Conservation (phyloP, 2,329 filamentous ascomycete species). For the Amesomyces nigricolor region DNA sequence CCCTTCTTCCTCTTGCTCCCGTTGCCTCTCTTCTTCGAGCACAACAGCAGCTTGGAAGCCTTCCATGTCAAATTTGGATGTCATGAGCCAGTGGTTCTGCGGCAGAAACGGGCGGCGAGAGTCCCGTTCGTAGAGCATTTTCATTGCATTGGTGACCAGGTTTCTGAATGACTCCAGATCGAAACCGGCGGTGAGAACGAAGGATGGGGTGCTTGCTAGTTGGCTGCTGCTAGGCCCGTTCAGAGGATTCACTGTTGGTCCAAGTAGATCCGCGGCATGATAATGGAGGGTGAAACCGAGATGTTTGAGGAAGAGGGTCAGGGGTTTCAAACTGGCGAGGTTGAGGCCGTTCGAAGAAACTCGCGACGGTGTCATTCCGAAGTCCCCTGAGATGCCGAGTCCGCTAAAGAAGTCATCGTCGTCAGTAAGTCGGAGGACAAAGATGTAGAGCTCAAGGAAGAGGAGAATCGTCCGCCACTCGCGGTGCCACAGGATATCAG, state of each 20-base stretch:
- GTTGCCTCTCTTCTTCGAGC: slow-evolving; percentile 75
- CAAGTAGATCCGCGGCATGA: slow-evolving; percentile 60
- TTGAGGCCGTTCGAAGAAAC: slow-evolving; percentile 62
- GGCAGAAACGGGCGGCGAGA: slow-evolving; percentile 82
- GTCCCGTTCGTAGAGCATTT: slow-evolving; percentile 88
- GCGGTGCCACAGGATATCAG: slow-evolving; percentile 41
- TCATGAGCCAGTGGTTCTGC: slow-evolving; percentile 90
- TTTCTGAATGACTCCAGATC: slow-evolving; percentile 72
- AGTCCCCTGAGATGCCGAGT: slow-evolving; percentile 37
- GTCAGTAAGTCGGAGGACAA: slow-evolving; percentile 86
- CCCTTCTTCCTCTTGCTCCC: slow-evolving; percentile 51
- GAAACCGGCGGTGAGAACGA: slow-evolving; percentile 56
- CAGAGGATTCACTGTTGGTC: neutral
- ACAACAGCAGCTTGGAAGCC: slow-evolving; percentile 83
- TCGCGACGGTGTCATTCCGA: slow-evolving; percentile 40
- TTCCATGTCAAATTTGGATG: slow-evolving; percentile 76
- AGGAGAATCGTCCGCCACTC: slow-evolving; percentile 88
- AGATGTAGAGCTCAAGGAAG: slow-evolving; percentile 91
- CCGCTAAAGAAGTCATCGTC: slow-evolving; percentile 88
- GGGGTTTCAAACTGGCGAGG: slow-evolving; percentile 61
- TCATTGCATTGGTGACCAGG: slow-evolving; percentile 73
- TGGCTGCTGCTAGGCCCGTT: neutral
- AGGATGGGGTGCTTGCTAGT: slow-evolving; percentile 26
- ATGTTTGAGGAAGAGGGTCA: slow-evolving; percentile 85
- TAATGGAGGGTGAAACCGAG: slow-evolving; percentile 86